Evolutionary conservation across 169 alveolate genomes (phyloP), one percentile per base, ranked within the genome.

Genomic region (Plasmodium gonderi): DNA sequence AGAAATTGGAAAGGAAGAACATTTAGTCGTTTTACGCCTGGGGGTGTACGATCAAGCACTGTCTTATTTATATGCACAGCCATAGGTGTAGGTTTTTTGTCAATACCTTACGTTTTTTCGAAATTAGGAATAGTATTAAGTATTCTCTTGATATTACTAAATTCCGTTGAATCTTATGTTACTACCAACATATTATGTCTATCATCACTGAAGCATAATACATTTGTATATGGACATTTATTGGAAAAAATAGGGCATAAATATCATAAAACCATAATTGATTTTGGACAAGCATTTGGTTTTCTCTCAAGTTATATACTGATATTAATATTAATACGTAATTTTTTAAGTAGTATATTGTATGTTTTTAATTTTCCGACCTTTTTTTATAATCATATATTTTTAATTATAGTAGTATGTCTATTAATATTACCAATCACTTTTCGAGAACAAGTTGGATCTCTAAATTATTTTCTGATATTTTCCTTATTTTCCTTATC

Each of bases 41-140:
- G 92, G 20, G 92, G 92, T 29, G 92, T 85, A 72, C 74, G 92
- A 31, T 69, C 92, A 47, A 85, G 92, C 45, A 85, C 92, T 11
- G 92, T 85, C 7, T 33, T 85, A 29, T 85, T 85, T 38, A 38
- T 85, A 85, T 85, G 92, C 31, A 85, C 92, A 72, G 92, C 92
- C 45, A 85, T 85, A 47, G 92, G 92, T 36, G 92, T 85, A 0
- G 92, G 92, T 26, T 75, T 85, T 74, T 64, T 85, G 20, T 85
- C 92, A 17, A 72, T 85, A 33, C 92, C 92, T 0, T 85, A 85
- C 40, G 92, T 72, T 29, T 85, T 85, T 74, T 85, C 87, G 42
- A 51, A 85, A 29, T n/a, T 85, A 23, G 92, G 92, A n/a, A 85
- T 85, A 72, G 44, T 85, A 29, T 54, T 85, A 26, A 85, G 87